Evolutionary conservation across 306 rosid genomes (phyloP).

Genomic region (Phaseolus lunatus): DNA sequence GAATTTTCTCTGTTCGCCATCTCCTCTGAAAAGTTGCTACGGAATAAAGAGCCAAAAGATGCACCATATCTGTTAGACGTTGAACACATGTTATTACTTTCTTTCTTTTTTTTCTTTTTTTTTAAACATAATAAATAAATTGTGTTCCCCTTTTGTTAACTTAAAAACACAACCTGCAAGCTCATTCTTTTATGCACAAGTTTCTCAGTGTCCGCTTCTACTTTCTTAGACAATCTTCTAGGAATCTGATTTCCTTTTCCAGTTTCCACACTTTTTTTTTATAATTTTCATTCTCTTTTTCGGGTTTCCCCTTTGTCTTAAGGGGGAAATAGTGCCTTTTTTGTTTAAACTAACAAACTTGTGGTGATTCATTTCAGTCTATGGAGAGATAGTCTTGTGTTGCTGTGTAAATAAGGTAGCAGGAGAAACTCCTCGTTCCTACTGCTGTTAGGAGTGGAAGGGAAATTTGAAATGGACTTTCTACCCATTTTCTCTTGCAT

Average conservation of each 20-base stretch:
- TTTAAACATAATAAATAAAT: slow-evolving; percentile 31
- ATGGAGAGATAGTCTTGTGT: slow-evolving; percentile 32
- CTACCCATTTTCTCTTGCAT: slow-evolving; percentile 48
- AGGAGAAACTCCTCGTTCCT: slow-evolving; percentile 62
- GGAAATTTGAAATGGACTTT: slow-evolving; percentile 50
- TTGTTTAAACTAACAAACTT: slow-evolving; percentile 35
- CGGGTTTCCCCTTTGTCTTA: slow-evolving; percentile 41
- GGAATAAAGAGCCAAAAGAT: slow-evolving; percentile 58
- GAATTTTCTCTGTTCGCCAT: slow-evolving; percentile 43
- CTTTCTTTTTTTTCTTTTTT: not conserved
- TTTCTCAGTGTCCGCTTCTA: slow-evolving; percentile 60
- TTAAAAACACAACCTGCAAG: slow-evolving; percentile 53
- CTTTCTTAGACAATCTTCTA: slow-evolving; percentile 78
- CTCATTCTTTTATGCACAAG: slow-evolving; percentile 57
- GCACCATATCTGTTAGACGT: slow-evolving; percentile 50
- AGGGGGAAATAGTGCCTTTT: slow-evolving; percentile 32
- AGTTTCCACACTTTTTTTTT: slow-evolving; percentile 21
- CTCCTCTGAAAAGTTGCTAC: slow-evolving; percentile 46
- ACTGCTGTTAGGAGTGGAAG: slow-evolving; percentile 46
- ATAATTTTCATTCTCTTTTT: slow-evolving; percentile 38
- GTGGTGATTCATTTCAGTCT: slow-evolving; percentile 45
- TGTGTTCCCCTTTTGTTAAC: slow-evolving; percentile 44
- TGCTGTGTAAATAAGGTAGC: slow-evolving; percentile 43
- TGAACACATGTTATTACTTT: slow-evolving; percentile 39
- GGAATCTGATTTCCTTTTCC: slow-evolving; percentile 59